These are phyloP conservation scores for Penicillium waksmanii DNA, from an alignment of 495 filamentous ascomycete genomes.

Conservation along the genomic window DNA sequence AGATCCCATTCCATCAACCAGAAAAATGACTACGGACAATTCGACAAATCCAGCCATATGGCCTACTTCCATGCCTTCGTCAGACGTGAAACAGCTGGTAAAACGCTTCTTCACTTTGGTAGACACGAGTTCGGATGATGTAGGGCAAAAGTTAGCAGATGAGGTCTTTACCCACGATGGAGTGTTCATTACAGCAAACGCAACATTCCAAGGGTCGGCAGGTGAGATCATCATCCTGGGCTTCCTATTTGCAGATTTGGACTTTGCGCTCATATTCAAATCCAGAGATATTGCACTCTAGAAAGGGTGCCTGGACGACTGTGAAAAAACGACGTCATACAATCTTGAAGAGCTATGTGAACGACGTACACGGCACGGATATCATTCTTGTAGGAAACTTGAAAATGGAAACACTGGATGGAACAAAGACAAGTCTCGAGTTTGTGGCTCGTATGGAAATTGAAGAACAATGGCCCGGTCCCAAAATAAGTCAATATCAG, in stretches of 20 bases:
- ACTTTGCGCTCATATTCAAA: too few species aligned
- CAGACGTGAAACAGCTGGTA: neutral
- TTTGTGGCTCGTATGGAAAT: constrained; percentile 1
- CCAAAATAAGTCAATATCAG: neutral
- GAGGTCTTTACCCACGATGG: neutral
- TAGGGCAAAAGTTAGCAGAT: neutral
- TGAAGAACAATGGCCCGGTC: neutral
- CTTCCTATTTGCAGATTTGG: neutral
- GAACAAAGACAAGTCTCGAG: neutral
- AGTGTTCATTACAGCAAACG: neutral
- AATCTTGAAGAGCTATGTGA: neutral
- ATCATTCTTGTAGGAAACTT: neutral
- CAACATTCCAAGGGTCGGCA: neutral
- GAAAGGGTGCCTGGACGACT: neutral
- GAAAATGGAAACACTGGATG: neutral
- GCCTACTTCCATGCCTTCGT: neutral
- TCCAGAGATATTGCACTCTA: neutral
- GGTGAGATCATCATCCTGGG: neutral
- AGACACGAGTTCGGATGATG: neutral
- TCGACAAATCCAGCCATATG: neutral
- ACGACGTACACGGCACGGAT: neutral
- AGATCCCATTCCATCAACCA: neutral
- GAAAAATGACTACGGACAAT: neutral
- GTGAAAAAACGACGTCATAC: neutral
- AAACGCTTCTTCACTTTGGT: constrained; percentile 1